Percentiles rank a stretch among this genome's conserved stretches.
These are phyloP conservation scores for Leccinum fibrillosum DNA, from an alignment of 768 basidiomycete species.

Conservation along the genomic window DNA sequence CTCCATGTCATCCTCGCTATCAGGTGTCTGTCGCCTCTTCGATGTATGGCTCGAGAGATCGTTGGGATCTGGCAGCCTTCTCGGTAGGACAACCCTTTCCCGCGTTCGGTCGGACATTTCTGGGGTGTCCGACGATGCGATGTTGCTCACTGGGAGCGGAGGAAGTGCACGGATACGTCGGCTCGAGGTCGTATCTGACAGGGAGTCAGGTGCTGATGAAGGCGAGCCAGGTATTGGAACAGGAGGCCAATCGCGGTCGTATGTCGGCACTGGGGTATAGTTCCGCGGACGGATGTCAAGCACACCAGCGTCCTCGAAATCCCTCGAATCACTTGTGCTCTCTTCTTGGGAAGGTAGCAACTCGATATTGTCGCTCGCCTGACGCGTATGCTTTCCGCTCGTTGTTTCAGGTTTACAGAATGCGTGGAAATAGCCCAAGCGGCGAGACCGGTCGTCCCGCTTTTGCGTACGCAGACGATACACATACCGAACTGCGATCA, in stretches of 20 bases:
- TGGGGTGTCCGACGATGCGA: not conserved
- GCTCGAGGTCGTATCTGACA: conserved; percentile 10
- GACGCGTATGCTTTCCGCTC: conserved; percentile 17
- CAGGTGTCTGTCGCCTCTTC: not conserved
- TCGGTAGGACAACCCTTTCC: not conserved
- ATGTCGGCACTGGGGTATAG: conserved; percentile 15
- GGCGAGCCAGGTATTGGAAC: conserved; percentile 2
- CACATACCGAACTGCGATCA: conserved; percentile 53
- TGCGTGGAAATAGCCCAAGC: conserved; percentile 32
- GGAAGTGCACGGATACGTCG: conserved; percentile 30
- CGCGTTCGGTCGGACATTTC: not conserved
- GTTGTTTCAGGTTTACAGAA: conserved; percentile 15
- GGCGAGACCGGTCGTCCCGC: conserved; percentile 34
- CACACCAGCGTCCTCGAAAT: conserved; percentile 13
- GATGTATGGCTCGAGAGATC: not conserved
- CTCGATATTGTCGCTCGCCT: conserved; percentile 29
- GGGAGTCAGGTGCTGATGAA: conserved; percentile 5
- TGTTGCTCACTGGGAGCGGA: conserved; percentile 19
- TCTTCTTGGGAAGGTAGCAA: conserved; percentile 18
- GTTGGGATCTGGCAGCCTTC: conserved; percentile 5
- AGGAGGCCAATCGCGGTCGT: conserved; percentile 16
- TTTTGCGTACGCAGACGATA: conserved; percentile 53
- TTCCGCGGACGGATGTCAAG: conserved; percentile 20
- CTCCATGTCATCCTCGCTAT: conserved; percentile 14
- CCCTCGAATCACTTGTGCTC: conserved; percentile 8